Base-by-base conservation (phyloP, 2,329 filamentous ascomycete genomes). In the Paecilomyces variotii region DNA sequence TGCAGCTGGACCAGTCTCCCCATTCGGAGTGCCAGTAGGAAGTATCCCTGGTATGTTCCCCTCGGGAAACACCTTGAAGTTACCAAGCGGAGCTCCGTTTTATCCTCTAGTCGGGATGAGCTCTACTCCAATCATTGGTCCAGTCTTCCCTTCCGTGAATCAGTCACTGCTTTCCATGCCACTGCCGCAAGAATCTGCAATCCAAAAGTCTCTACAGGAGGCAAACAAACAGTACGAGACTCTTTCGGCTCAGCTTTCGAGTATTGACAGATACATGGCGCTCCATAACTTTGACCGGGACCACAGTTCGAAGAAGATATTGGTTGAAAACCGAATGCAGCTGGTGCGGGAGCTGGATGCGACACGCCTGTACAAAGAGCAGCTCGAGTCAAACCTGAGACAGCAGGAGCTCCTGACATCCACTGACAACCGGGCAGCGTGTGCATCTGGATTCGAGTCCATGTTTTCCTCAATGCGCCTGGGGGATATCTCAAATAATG, bases 241-340 rank as follows among this genome's bases (percentile, higher is more conserved):
- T 25, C 61, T 75, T 24, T 69, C 69, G 12, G 60, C 65, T 5
- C 65, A 76, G 54, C 68, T 76, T 12, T 65, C 68, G 5, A 69
- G 67, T 39, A 63, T 76, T 26, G 74, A 76, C 52, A 70, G 71
- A 56, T 70, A 76, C 53, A 70, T 74, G 61, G 74, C 74, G 4
- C 60, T 76, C 50, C 69, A 75, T 60, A 67, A 67, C 19, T 74
- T 72, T 64, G 68, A 75, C 56, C 65, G 76, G 51, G 70, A 70
- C 28, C 64, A 67, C n/a, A 61, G 62, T 7, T 68, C 68, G 14
- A 74, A 74, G 55, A 67, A 69, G 26, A 57, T 66, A 7, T 61
- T 75, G 25, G 71, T 76, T 53, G 69, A 73, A 24, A 71, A 74
- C 51, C 68, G 74, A 12, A 71, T 67, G 59, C 65, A 66, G 19